Evolutionary conservation across 345 rosid genomes (phyloP).

Genomic region (Aegle marmelos): DNA sequence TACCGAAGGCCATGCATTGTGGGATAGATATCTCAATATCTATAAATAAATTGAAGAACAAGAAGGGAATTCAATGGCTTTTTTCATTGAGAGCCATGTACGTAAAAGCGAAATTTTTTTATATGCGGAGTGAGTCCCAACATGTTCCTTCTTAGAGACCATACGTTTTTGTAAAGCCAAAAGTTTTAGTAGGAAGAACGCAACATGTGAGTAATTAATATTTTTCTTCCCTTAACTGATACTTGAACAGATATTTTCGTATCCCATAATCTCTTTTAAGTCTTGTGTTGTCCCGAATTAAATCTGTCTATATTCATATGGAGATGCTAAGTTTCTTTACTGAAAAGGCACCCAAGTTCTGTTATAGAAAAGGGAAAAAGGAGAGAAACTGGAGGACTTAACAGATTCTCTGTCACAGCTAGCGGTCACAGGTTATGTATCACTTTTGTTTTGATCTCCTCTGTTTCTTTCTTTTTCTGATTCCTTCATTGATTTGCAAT

Average conservation of each 20-base stretch:
- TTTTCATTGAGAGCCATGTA: background rate
- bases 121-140: background rate
- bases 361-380: background rate
- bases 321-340: background rate
- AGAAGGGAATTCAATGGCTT: background rate
- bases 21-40: background rate
- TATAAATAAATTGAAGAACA: background rate
- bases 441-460: background rate
- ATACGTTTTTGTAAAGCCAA: background rate
- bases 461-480: background rate
- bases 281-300: background rate
- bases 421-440: background rate
- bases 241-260: background rate
- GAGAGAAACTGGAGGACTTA: background rate
- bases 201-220: background rate
- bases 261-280: background rate
- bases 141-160: background rate
- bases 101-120: background rate
- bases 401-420: background rate
- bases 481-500: background rate
- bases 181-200: background rate
- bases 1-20: background rate
- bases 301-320: background rate
- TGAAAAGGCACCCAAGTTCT: background rate
- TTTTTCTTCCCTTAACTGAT: background rate